phyloP scores from a whole-genome alignment of 2,329 filamentous ascomycete genomes.

The Tolypocladium endophyticum region DNA sequence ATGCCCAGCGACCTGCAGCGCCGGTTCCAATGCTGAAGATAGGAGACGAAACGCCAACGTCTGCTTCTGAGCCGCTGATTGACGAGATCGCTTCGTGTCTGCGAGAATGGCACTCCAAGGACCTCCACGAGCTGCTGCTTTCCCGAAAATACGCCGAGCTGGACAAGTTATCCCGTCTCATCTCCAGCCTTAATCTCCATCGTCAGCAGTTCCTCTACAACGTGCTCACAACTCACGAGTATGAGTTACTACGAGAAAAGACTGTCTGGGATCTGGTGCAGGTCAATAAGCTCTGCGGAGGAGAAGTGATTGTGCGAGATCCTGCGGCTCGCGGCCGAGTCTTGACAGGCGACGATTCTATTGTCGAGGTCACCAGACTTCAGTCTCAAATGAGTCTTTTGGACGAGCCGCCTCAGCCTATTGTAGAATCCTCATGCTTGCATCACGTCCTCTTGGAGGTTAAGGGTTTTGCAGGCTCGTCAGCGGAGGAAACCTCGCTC shows the following conservation, averaged over 20 bases:
- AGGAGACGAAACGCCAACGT: slow-evolving; percentile 91
- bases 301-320: slow-evolving; percentile 90
- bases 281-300: slow-evolving; percentile 88
- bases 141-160: slow-evolving; percentile 71
- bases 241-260: slow-evolving; percentile 68
- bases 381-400: slow-evolving; percentile 95
- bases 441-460: slow-evolving; percentile 80
- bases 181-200: slow-evolving; percentile 73
- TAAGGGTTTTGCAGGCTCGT: slow-evolving; percentile 67
- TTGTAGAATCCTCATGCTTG: slow-evolving; percentile 58
- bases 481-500: slow-evolving; percentile 64
- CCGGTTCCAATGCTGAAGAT: slow-evolving; percentile 97
- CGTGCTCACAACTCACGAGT: slow-evolving; percentile 79
- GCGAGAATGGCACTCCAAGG: slow-evolving; percentile 96
- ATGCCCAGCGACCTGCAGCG: slow-evolving; percentile 68
- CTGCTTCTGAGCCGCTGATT: slow-evolving; percentile 77
- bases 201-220: slow-evolving; percentile 88
- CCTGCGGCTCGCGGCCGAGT: slow-evolving; percentile 74
- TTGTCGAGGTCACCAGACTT: slow-evolving; percentile 79
- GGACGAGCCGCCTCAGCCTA: slow-evolving; percentile 63
- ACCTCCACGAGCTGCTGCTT: slow-evolving; percentile 83
- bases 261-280: slow-evolving; percentile 92
- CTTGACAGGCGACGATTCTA: slow-evolving; percentile 84
- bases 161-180: slow-evolving; percentile 70
- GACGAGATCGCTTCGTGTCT: slow-evolving; percentile 97